A percentile compares a stretch with the other conserved stretches of the same genome.
phyloP scores from a whole-genome alignment of 441 rosid species.

The Macaranga tanarius region DNA sequence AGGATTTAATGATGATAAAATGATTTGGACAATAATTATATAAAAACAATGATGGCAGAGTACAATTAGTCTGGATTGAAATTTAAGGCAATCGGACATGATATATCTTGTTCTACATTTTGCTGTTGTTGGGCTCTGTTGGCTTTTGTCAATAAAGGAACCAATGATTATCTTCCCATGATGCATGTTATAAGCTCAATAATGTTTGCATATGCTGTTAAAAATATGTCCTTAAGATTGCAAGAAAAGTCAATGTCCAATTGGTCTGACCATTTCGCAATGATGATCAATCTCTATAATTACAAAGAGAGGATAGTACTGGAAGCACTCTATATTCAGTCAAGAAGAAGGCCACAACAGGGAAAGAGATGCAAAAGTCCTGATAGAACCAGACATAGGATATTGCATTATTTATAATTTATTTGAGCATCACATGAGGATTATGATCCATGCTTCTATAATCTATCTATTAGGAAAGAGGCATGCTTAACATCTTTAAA shows the following conservation, averaged over 20 bases:
- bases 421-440: too few relatives aligned
- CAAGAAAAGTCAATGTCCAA: neutral
- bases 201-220: neutral
- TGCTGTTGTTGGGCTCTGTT: neutral
- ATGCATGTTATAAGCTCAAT: too few relatives aligned
- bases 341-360: neutral
- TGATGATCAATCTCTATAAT: neutral
- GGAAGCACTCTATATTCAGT: neutral
- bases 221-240: neutral
- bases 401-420: too few relatives aligned
- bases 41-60: neutral
- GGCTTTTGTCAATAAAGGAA: neutral
- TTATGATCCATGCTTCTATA: too few relatives aligned
- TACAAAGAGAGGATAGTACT: neutral
- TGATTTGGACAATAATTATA: neutral
- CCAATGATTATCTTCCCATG: too few relatives aligned
- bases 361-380: neutral
- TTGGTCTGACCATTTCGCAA: conserved; percentile 5
- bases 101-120: neutral
- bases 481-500: too few relatives aligned
- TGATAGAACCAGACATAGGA: too few relatives aligned
- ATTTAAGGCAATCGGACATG: conserved; percentile 8
- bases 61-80: neutral
- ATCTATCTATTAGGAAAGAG: too few relatives aligned
- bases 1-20: conserved; percentile 1